These are phyloP conservation scores for Mercurialis annua DNA, from an alignment of 345 rosid genomes.

Conservation along the genomic window DNA sequence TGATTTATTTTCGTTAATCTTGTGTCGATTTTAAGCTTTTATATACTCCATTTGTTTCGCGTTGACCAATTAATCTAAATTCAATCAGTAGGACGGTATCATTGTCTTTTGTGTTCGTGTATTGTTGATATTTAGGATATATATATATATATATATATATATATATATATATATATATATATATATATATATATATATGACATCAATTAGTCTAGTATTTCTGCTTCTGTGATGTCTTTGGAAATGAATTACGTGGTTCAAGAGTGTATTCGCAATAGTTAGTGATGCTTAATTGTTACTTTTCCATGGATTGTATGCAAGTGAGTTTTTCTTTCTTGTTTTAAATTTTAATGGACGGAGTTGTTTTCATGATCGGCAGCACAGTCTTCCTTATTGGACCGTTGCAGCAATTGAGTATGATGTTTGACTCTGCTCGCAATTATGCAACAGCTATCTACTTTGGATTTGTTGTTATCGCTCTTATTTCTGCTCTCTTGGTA, in stretches of 20 bases:
- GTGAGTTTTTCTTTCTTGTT: not conserved
- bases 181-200: too few species aligned
- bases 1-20: not conserved
- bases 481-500: conserved; percentile 87
- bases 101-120: not conserved
- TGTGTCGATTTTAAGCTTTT: not conserved
- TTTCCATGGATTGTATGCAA: not conserved
- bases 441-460: conserved; percentile 72
- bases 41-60: not conserved
- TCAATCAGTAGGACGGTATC: not conserved
- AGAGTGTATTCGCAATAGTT: not conserved
- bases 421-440: conserved; percentile 73
- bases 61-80: conserved; percentile 4
- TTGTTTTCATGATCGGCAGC: conserved; percentile 58
- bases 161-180: too few species aligned
- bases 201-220: not conserved
- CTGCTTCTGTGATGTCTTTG: not conserved
- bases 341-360: conserved; percentile 19
- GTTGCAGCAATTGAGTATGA: conserved; percentile 72
- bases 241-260: not conserved
- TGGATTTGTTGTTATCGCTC: conserved; percentile 69
- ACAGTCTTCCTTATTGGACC: conserved; percentile 92
- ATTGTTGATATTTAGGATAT: not conserved
- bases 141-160: too few species aligned
- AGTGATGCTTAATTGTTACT: not conserved